Evolutionary conservation across 805 yeast genomes (phyloP).

Genomic region (Candida vartiovaarae): DNA sequence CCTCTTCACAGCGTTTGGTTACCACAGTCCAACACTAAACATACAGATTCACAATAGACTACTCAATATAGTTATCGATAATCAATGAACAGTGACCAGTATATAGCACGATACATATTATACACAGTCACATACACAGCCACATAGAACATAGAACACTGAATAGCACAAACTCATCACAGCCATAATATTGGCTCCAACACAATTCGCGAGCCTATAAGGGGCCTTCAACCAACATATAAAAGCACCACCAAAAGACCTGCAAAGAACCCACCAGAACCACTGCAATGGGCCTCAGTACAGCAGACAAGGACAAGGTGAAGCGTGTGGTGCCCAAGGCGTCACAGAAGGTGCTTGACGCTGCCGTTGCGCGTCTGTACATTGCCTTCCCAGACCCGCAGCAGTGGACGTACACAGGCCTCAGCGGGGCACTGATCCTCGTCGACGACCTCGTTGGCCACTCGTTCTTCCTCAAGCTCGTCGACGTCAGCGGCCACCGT

Average conservation of each 20-base stretch:
- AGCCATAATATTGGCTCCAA: too few relatives aligned
- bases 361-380: slow-evolving; percentile 83
- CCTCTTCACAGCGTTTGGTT: too few relatives aligned
- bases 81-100: too few relatives aligned
- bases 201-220: too few relatives aligned
- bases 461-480: slow-evolving; percentile 83
- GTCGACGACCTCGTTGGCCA: slow-evolving; percentile 94
- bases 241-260: background rate
- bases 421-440: slow-evolving; percentile 78
- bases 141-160: too few relatives aligned
- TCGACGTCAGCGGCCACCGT: slow-evolving; percentile 71
- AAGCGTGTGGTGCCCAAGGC: slow-evolving; percentile 86
- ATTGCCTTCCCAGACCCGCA: slow-evolving; percentile 81
- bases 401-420: slow-evolving; percentile 82
- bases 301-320: slow-evolving; percentile 79
- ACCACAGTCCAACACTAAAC: too few relatives aligned
- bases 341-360: slow-evolving; percentile 81
- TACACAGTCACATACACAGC: too few relatives aligned
- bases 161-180: too few relatives aligned
- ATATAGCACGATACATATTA: too few relatives aligned
- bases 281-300: slow-evolving; percentile 25
- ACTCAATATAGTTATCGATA: too few relatives aligned
- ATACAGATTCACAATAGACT: too few relatives aligned
- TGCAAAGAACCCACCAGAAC: background rate
- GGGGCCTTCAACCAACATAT: too few relatives aligned